phyloP scores from a whole-genome alignment of 345 rosid genomes.

The Aquilaria sinensis region DNA sequence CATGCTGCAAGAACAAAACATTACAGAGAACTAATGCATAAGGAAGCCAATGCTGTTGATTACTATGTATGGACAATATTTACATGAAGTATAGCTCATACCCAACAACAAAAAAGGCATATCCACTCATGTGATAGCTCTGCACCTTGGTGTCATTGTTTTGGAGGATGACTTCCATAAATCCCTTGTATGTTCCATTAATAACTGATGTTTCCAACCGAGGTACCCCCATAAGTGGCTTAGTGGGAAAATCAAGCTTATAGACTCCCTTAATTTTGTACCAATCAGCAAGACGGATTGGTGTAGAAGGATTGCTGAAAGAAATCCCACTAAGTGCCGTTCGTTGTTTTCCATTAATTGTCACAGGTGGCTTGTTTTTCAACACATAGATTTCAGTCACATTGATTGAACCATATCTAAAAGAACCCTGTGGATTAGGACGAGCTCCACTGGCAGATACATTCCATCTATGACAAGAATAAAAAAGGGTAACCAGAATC shows the following conservation, averaged over 20 bases:
- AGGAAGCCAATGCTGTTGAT: slow-evolving; percentile 2
- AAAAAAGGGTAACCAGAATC: neutral
- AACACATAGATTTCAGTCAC: slow-evolving; percentile 81
- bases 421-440: slow-evolving; percentile 97
- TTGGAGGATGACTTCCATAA: slow-evolving; percentile 92
- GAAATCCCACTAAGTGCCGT: slow-evolving; percentile 82
- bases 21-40: neutral
- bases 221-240: slow-evolving; percentile 75
- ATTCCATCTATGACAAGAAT: slow-evolving; percentile 66
- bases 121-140: slow-evolving; percentile 90
- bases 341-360: slow-evolving; percentile 55
- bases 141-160: slow-evolving; percentile 96
- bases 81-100: slow-evolving; percentile 20
- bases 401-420: slow-evolving; percentile 90
- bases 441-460: slow-evolving; percentile 98
- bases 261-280: slow-evolving; percentile 74
- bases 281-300: slow-evolving; percentile 88
- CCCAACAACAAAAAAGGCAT: slow-evolving; percentile 94
- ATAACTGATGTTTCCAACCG: slow-evolving; percentile 69
- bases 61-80: neutral
- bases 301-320: slow-evolving; percentile 82
- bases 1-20: slow-evolving; percentile 53
- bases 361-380: slow-evolving; percentile 69
- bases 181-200: slow-evolving; percentile 90
- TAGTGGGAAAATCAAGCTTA: slow-evolving; percentile 85